Evolutionary conservation across 257 asterid species (phyloP).

Genomic region (Ocimum tenuiflorum): DNA sequence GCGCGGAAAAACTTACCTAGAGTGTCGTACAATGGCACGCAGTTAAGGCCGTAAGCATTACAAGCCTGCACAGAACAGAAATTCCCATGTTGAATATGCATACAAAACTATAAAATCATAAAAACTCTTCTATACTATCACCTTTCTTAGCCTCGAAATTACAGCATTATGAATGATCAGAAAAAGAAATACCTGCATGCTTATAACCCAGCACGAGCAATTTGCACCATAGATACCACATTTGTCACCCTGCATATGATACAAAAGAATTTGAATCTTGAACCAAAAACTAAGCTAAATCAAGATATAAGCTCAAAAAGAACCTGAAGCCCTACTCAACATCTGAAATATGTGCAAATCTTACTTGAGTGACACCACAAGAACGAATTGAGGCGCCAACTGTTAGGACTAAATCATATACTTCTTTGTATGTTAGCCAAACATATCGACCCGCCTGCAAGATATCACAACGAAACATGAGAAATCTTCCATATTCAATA

Average conservation of each 20-base stretch:
- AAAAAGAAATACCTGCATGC: constrained; percentile 66
- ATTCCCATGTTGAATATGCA: no score
- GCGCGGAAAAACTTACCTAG: constrained; percentile 40
- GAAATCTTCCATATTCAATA: not conserved
- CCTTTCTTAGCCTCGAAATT: not conserved
- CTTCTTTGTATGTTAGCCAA: constrained; percentile 67
- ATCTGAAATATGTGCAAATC: not conserved
- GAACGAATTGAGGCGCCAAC: constrained; percentile 57
- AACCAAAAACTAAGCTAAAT: not conserved
- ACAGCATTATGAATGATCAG: not conserved
- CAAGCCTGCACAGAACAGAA: constrained; percentile 54
- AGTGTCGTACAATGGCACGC: constrained; percentile 77
- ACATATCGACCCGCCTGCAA: constrained; percentile 58
- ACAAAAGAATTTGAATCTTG: not conserved
- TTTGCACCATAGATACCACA: constrained; percentile 85
- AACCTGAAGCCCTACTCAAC: no score
- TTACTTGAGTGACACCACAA: constrained; percentile 49
- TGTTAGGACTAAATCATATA: constrained; percentile 44
- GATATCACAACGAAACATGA: not conserved
- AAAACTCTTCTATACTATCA: no score
- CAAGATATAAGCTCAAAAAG: no score
- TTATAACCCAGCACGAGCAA: constrained; percentile 67
- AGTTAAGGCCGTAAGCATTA: constrained; percentile 66
- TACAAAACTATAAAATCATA: no score
- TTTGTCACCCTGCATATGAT: constrained; percentile 56